Conservation (phyloP, 1,284 basidiomycete genomes). For the Sporisorium sorghi region DNA sequence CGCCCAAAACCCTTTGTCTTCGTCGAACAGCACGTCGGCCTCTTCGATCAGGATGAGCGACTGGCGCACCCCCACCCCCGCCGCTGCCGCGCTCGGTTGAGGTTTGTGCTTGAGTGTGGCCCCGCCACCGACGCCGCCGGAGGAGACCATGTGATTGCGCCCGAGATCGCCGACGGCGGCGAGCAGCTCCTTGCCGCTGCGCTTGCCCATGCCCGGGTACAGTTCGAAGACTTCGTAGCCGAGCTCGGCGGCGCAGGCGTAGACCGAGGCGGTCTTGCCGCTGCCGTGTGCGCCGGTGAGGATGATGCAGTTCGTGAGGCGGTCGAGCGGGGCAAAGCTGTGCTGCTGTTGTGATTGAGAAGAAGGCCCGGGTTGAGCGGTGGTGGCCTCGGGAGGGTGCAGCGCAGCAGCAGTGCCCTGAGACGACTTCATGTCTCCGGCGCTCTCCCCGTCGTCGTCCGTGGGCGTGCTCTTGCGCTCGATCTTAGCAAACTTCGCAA, state of each 20-base stretch:
- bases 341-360: too few species aligned
- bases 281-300: constrained; percentile 77
- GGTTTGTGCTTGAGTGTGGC: constrained; percentile 29
- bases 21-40: constrained; percentile 90
- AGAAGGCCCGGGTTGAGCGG: too few species aligned
- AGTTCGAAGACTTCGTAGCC: constrained; percentile 98
- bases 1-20: constrained; percentile 92
- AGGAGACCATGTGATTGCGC: constrained; percentile 75
- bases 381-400: neutral
- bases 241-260: constrained; percentile 73
- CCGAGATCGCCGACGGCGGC: constrained; percentile 90
- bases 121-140: constrained; percentile 55
- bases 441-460: constrained; percentile 10
- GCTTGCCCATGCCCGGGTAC: constrained; percentile 85
- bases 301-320: constrained; percentile 70
- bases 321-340: constrained; percentile 13
- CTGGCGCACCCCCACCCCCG: constrained; percentile 74
- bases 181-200: constrained; percentile 82
- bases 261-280: constrained; percentile 65
- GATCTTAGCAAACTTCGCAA: constrained; percentile 44
- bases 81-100: neutral
- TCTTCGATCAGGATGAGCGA: constrained; percentile 95
- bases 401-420: constrained; percentile 1
- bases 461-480: constrained; percentile 8
- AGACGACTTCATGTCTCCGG: constrained; percentile 8